Evolutionary conservation across 176 grass and related monocot genomes (phyloP).

Genomic region (Eragrostis nindensis): DNA sequence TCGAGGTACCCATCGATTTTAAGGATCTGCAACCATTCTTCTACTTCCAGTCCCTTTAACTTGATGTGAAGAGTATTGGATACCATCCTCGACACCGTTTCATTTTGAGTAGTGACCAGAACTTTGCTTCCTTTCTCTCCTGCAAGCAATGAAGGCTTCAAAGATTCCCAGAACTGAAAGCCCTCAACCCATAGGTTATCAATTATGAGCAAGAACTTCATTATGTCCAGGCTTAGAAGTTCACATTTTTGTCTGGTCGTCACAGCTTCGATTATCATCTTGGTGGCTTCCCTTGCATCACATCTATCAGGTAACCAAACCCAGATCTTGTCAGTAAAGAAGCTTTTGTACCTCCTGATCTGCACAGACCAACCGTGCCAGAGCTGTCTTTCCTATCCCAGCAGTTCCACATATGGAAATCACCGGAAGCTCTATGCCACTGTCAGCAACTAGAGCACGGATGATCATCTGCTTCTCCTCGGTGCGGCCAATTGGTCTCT

Average conservation of each 20-base stretch:
- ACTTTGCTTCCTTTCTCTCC: slow-evolving; percentile 48
- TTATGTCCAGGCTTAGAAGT: slow-evolving; percentile 37
- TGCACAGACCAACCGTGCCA: slow-evolving; percentile 39
- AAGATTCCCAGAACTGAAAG: slow-evolving; percentile 49
- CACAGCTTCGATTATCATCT: slow-evolving; percentile 48
- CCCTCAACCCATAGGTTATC: slow-evolving; percentile 56
- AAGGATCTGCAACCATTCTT: slow-evolving; percentile 52
- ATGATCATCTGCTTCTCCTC: slow-evolving; percentile 25
- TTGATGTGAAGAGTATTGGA: neutral
- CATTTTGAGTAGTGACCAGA: slow-evolving; percentile 56
- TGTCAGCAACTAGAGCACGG: slow-evolving; percentile 15
- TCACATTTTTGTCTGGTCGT: slow-evolving; percentile 31
- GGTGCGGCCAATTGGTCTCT: slow-evolving; percentile 24
- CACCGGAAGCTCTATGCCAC: slow-evolving; percentile 15
- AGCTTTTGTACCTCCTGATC: slow-evolving; percentile 5
- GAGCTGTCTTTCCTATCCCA: slow-evolving; percentile 65
- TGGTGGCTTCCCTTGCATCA: slow-evolving; percentile 45
- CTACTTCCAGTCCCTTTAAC: slow-evolving; percentile 34
- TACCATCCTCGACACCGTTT: slow-evolving; percentile 30
- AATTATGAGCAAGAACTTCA: slow-evolving; percentile 58
- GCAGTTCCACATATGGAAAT: slow-evolving; percentile 47
- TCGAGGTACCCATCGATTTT: slow-evolving; percentile 4
- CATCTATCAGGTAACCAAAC: slow-evolving; percentile 45
- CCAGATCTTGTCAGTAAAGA: slow-evolving; percentile 56
- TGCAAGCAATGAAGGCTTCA: slow-evolving; percentile 32